Conservation (phyloP, 2,329 filamentous ascomycete species). For the Penicillium sclerotigenum region DNA sequence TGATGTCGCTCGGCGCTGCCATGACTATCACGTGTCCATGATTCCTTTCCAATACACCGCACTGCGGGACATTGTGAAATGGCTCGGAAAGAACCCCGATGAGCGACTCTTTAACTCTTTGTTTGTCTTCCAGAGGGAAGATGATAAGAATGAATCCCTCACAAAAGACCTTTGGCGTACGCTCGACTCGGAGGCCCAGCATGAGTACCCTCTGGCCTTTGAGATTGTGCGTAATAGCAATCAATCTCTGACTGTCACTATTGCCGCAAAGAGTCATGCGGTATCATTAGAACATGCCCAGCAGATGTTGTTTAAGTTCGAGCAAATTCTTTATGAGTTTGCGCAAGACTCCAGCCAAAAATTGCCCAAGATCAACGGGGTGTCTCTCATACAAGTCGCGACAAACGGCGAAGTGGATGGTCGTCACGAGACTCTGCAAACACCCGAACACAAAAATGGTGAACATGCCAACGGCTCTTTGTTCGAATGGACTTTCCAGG, state of each 20-base stretch:
- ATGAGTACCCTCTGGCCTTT: constrained; percentile 74
- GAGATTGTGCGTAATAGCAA: constrained; percentile 60
- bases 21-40: constrained; percentile 65
- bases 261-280: constrained; percentile 57
- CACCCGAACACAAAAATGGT: background rate
- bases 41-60: constrained; percentile 76
- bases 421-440: background rate
- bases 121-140: constrained; percentile 72
- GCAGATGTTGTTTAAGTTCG: constrained; percentile 45
- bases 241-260: constrained; percentile 52
- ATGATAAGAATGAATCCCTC: constrained; percentile 18
- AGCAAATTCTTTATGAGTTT: constrained; percentile 38
- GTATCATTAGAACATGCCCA: constrained; percentile 36
- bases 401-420: background rate
- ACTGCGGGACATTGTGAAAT: constrained; percentile 76
- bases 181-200: constrained; percentile 47
- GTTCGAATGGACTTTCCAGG: constrained; percentile 60
- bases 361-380: constrained; percentile 16
- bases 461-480: background rate
- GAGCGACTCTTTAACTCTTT: constrained; percentile 71
- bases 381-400: background rate
- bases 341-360: constrained; percentile 29
- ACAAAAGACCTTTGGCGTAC: constrained; percentile 53
- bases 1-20: constrained; percentile 61
- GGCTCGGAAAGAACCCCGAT: constrained; percentile 58